A percentile compares a stretch with the other conserved stretches of the same genome.
Conservation (phyloP, 345 rosid genomes). For the Euclidium syriacum region DNA sequence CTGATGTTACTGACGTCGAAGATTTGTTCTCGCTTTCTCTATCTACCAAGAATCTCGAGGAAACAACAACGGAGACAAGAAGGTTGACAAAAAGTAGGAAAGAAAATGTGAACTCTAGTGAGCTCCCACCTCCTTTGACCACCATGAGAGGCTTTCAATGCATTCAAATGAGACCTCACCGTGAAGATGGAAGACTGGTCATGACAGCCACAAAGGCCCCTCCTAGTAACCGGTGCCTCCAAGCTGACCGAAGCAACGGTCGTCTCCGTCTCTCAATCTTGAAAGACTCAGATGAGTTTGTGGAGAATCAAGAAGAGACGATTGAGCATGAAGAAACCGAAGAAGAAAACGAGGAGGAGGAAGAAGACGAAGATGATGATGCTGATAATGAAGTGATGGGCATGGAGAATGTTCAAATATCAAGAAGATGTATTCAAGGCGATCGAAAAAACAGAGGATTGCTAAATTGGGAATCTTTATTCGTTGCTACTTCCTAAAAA, state of each 20-base stretch:
- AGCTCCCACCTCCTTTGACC: conserved; percentile 83
- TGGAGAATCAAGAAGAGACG: conserved; percentile 18
- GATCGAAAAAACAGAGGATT: conserved; percentile 38
- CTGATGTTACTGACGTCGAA: conserved; percentile 37
- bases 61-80: conserved; percentile 30
- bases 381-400: conserved; percentile 19
- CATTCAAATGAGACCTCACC: conserved; percentile 53
- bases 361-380: no score
- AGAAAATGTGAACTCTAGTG: conserved; percentile 28
- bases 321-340: conserved; percentile 7
- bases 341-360: conserved; percentile 4
- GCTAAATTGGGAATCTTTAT: conserved; percentile 49
- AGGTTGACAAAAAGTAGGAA: conserved; percentile 26
- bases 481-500: conserved; percentile 58
- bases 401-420: conserved; percentile 29
- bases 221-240: conserved; percentile 33
- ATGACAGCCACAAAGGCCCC: conserved; percentile 48
- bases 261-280: conserved; percentile 58
- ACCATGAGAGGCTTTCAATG: conserved; percentile 53
- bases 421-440: conserved; percentile 44
- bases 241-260: conserved; percentile 70
- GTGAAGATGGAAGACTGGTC: conserved; percentile 72
- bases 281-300: conserved; percentile 23
- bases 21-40: conserved; percentile 36
- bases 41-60: conserved; percentile 7